A percentile compares a stretch with the other conserved stretches of the same genome.
These are phyloP conservation scores for Penicillium digitatum DNA, from an alignment of 2,329 filamentous ascomycete genomes.

Conservation along the genomic window DNA sequence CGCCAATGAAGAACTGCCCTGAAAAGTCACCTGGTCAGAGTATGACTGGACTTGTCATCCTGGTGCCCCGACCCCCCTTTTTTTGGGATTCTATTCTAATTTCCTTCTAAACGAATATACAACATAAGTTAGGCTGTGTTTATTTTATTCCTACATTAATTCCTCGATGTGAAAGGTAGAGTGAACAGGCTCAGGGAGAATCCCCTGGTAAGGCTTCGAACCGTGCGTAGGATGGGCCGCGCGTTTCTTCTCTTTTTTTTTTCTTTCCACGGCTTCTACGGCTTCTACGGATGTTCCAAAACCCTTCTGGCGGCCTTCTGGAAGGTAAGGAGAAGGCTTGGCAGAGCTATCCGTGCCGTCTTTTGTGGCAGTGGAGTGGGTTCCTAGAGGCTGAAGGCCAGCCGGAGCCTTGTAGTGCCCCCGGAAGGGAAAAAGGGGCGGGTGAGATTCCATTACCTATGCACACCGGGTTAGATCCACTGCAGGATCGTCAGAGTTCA, in stretches of 20 bases:
- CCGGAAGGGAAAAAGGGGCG: constrained; percentile 16
- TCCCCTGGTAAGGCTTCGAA: constrained; percentile 13
- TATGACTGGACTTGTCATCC: background rate
- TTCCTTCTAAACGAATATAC: background rate
- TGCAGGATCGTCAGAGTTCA: background rate
- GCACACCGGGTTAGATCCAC: constrained; percentile 10
- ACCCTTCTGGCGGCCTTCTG: constrained; percentile 23
- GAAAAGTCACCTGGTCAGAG: background rate
- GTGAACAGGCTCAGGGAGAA: constrained; percentile 7
- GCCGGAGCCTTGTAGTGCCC: constrained; percentile 15
- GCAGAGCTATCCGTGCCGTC: constrained; percentile 17
- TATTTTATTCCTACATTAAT: background rate
- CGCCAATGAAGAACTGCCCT: constrained; percentile 4
- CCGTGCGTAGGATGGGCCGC: constrained; percentile 17
- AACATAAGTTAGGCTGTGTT: background rate
- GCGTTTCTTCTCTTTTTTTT: constrained; percentile 8
- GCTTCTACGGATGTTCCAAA: constrained; percentile 16
- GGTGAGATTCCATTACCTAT: constrained; percentile 20
- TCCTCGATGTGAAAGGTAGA: background rate
- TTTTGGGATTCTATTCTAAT: background rate
- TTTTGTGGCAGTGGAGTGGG: constrained; percentile 16
- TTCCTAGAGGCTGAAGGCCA: constrained; percentile 19
- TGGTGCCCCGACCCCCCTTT: constrained; percentile 7
- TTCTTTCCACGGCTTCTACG: constrained; percentile 12
- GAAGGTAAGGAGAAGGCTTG: constrained; percentile 28